Evolutionary conservation across 169 alveolate genomes (phyloP).

Genomic region (Plasmodium falciparum): DNA sequence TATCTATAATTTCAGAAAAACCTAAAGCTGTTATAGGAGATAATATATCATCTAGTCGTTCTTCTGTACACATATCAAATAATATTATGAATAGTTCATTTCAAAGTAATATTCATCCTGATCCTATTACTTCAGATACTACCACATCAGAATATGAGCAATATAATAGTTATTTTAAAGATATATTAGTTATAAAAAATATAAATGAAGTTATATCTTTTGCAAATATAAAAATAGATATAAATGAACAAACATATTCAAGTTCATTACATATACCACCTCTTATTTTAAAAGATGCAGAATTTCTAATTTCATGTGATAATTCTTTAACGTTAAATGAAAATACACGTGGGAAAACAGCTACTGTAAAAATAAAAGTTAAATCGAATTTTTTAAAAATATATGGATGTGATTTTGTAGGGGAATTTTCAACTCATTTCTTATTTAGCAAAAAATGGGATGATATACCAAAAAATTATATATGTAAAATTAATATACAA

Average conservation of each 20-base stretch:
- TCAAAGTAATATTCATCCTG: too few species aligned
- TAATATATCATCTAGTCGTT: too few species aligned
- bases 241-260: conserved; percentile 20
- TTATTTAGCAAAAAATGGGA: conserved; percentile 44
- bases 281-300: conserved; percentile 46
- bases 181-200: conserved; percentile 27
- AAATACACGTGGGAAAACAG: conserved; percentile 63
- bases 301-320: conserved; percentile 46
- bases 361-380: conserved; percentile 32
- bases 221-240: conserved; percentile 35
- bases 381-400: conserved; percentile 31
- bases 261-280: conserved; percentile 46
- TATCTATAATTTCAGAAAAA: conserved; percentile 23
- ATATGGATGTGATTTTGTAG: conserved; percentile 61
- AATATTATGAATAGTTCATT: too few species aligned
- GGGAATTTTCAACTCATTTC: conserved; percentile 47
- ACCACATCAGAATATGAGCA: background rate
- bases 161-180: background rate
- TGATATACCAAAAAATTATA: conserved; percentile 11
- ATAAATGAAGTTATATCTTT: conserved; percentile 46
- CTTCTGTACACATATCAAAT: too few species aligned
- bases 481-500: conserved; percentile 47
- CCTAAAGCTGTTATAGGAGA: conserved; percentile 71
- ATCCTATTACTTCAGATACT: background rate
- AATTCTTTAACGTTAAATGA: conserved; percentile 59